Percentiles rank a stretch among this genome's conserved stretches.
Conservation (phyloP, 2,329 filamentous ascomycete genomes). For the Aspergillus sp. region DNA sequence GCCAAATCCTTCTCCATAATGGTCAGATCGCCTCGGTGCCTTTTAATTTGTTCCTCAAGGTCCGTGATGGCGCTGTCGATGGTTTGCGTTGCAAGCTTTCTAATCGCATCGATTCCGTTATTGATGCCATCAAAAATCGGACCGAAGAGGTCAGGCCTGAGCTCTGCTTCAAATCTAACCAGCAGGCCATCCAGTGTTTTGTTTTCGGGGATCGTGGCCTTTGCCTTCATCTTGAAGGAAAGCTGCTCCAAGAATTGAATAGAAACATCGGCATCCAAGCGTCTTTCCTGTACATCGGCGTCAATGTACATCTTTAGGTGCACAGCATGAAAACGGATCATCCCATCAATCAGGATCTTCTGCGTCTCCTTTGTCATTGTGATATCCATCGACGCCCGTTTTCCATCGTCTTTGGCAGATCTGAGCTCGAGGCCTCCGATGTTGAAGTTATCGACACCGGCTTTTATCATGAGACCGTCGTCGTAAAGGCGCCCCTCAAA, state of each 20-base stretch:
- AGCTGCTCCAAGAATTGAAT: background rate
- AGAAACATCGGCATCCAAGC: background rate
- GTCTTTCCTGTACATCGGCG: background rate
- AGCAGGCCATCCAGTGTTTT: background rate
- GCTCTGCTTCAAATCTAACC: background rate
- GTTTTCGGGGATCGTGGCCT: background rate
- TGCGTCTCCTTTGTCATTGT: constrained; percentile 1
- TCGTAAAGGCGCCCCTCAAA: background rate
- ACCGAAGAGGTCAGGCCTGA: background rate
- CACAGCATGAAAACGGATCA: background rate
- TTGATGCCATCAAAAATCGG: background rate
- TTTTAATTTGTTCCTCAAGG: background rate
- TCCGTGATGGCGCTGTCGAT: background rate
- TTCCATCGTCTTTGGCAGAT: background rate
- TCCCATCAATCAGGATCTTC: background rate
- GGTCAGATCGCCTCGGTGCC: background rate
- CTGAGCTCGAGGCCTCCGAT: background rate
- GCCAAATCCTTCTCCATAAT: background rate
- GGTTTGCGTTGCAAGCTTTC: background rate
- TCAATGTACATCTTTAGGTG: background rate
- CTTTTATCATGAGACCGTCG: background rate
- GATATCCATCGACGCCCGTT: background rate
- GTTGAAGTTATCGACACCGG: background rate
- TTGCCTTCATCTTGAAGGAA: background rate
- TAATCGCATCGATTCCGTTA: background rate